Conservation (phyloP, 176 grass and related monocot genomes). For the Ensete ventricosum region DNA sequence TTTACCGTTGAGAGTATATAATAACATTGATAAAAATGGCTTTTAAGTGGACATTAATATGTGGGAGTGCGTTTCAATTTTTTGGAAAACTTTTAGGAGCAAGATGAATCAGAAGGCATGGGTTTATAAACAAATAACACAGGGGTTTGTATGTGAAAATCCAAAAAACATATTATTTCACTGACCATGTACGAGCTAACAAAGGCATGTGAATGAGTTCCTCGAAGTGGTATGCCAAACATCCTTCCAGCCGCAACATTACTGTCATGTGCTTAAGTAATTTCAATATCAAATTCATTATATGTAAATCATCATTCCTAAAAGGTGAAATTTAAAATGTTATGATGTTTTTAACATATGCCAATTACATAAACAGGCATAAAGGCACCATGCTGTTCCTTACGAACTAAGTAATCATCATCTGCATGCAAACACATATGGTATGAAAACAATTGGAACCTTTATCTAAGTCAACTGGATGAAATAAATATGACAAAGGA, state of each 20-base stretch:
- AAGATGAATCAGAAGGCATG: background rate
- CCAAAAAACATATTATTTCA: slow-evolving; percentile 2
- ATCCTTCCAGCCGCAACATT: slow-evolving; percentile 86
- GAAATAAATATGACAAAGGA: no score
- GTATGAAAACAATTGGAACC: no score
- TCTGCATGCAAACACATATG: no score
- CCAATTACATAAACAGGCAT: no score
- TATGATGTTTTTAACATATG: background rate
- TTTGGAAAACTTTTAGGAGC: background rate
- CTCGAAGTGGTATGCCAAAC: slow-evolving; percentile 96
- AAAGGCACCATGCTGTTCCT: no score
- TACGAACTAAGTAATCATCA: no score
- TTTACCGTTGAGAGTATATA: no score
- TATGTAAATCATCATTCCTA: background rate
- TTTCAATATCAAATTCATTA: slow-evolving; percentile 5
- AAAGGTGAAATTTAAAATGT: background rate
- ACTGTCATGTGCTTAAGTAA: slow-evolving; percentile 30
- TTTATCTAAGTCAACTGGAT: no score
- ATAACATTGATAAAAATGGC: no score
- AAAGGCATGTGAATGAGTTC: slow-evolving; percentile 98
- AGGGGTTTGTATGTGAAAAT: background rate
- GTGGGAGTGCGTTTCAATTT: background rate
- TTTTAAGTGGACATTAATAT: no score
- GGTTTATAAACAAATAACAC: background rate
- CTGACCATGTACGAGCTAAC: slow-evolving; percentile 92